A percentile compares a stretch with the other conserved stretches of the same genome.
These are phyloP conservation scores for Paramecium primaurelia DNA, from an alignment of 73 alveolate species.

Conservation along the genomic window DNA sequence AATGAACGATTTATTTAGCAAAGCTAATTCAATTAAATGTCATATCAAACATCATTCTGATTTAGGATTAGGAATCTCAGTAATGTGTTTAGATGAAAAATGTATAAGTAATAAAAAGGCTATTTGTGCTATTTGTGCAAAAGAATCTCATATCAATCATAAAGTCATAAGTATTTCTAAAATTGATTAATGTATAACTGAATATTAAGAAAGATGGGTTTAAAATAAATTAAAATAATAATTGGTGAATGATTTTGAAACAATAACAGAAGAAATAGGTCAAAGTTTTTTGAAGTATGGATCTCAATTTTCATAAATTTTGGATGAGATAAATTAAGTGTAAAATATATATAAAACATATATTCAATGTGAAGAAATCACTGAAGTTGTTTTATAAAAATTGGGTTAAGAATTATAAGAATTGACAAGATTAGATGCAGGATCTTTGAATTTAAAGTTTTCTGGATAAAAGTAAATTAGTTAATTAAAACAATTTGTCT, in stretches of 20 bases:
- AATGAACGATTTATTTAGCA: slow-evolving; percentile 9
- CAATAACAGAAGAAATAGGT: background rate
- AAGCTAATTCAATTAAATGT: background rate
- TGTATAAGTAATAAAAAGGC: background rate
- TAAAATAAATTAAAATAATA: background rate
- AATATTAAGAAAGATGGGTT: background rate
- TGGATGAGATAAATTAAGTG: background rate
- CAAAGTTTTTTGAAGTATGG: background rate
- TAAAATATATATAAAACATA: background rate
- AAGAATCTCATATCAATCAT: slow-evolving; percentile 4
- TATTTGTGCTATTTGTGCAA: slow-evolving; percentile 10
- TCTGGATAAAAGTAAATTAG: background rate
- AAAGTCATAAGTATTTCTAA: background rate
- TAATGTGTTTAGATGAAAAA: background rate
- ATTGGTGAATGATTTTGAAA: background rate
- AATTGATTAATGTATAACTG: background rate
- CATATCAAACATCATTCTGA: background rate
- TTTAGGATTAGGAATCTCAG: background rate
- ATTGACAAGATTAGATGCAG: background rate
- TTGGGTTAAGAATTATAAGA: background rate
- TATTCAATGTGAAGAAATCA: background rate
- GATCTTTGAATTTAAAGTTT: background rate
- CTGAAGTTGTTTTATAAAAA: background rate
- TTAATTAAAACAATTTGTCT: background rate
- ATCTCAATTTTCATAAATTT: background rate